Percentiles rank a stretch among this genome's conserved stretches.
Evolutionary conservation across 2,329 filamentous ascomycete species (phyloP).

Genomic region (Alternaria sp.): DNA sequence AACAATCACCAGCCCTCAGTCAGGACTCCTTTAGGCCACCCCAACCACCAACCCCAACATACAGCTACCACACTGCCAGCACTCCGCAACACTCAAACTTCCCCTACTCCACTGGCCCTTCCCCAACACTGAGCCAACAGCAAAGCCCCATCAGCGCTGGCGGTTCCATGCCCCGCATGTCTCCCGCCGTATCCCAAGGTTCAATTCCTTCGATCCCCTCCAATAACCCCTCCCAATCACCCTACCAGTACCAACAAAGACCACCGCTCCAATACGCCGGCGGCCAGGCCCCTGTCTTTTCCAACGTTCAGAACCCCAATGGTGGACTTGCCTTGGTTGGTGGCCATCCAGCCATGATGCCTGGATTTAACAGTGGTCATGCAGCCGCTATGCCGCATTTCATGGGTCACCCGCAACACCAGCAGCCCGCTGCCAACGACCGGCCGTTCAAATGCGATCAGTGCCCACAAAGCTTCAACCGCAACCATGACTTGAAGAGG

Average conservation of each 20-base stretch:
- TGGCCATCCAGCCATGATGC: constrained; percentile 65
- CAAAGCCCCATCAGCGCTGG: constrained; percentile 59
- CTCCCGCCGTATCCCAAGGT: constrained; percentile 58
- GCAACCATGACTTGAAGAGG: constrained; percentile 94
- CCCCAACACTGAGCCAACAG: constrained; percentile 56
- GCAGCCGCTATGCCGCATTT: constrained; percentile 71
- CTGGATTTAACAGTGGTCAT: constrained; percentile 68
- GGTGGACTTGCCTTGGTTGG: constrained; percentile 77
- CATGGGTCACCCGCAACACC: constrained; percentile 62
- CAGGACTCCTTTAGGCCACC: constrained; percentile 68
- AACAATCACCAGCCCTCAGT: constrained; percentile 64
- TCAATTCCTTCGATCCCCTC: constrained; percentile 56
- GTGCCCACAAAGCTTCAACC: constrained; percentile 92
- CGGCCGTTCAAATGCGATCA: constrained; percentile 94
- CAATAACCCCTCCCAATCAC: constrained; percentile 58
- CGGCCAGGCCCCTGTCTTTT: constrained; percentile 72
- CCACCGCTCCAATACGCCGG: constrained; percentile 56
- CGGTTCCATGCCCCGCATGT: constrained; percentile 60
- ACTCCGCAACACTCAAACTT: constrained; percentile 60
- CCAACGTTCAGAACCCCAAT: constrained; percentile 79
- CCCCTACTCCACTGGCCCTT: constrained; percentile 60
- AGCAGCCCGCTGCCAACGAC: constrained; percentile 70
- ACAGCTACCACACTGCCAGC: constrained; percentile 67
- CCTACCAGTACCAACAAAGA: constrained; percentile 58
- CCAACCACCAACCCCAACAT: constrained; percentile 68